A percentile compares a stretch with the other conserved stretches of the same genome.
phyloP scores from a whole-genome alignment of 2,329 filamentous ascomycete genomes.

The Dichotomopilus funicola region DNA sequence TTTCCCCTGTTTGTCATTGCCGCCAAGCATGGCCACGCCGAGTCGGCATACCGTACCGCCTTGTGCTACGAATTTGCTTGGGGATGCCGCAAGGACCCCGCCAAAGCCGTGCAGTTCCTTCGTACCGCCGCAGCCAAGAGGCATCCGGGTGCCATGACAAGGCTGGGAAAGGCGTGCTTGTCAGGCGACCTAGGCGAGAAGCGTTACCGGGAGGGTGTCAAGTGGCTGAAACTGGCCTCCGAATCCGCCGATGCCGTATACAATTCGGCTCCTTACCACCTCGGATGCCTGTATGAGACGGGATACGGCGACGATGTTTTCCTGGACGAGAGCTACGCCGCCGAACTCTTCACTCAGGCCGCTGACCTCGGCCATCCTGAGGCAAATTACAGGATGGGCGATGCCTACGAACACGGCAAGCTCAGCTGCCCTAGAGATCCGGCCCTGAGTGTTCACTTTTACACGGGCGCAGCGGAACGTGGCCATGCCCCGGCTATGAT shows the following conservation, averaged over 20 bases:
- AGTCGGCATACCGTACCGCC: constrained; percentile 87
- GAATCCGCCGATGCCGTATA: constrained; percentile 89
- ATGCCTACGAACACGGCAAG: constrained; percentile 90
- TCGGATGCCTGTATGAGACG: constrained; percentile 80
- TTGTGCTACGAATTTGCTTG: constrained; percentile 98
- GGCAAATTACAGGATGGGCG: constrained; percentile 82
- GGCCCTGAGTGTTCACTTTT: constrained; percentile 92
- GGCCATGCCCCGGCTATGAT: constrained; percentile 90
- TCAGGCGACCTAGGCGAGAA: constrained; percentile 83
- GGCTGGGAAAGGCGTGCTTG: constrained; percentile 84
- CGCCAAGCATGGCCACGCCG: constrained; percentile 93
- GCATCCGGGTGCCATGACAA: constrained; percentile 90
- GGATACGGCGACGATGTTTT: constrained; percentile 96
- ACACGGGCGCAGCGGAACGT: constrained; percentile 81
- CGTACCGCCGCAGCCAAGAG: constrained; percentile 85
- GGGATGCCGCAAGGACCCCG: constrained; percentile 84
- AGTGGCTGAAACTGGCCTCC: constrained; percentile 90
- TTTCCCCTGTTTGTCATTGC: constrained; percentile 90
- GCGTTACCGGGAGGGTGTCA: constrained; percentile 83
- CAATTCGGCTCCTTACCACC: constrained; percentile 85
- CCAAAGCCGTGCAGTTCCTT: constrained; percentile 91
- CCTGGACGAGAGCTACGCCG: constrained; percentile 81
- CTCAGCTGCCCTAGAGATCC: constrained; percentile 85
- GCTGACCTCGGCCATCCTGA: constrained; percentile 86
- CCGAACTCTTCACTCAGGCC: constrained; percentile 88